Conservation (phyloP, 306 rosid species). For the Bauhinia variegata region DNA sequence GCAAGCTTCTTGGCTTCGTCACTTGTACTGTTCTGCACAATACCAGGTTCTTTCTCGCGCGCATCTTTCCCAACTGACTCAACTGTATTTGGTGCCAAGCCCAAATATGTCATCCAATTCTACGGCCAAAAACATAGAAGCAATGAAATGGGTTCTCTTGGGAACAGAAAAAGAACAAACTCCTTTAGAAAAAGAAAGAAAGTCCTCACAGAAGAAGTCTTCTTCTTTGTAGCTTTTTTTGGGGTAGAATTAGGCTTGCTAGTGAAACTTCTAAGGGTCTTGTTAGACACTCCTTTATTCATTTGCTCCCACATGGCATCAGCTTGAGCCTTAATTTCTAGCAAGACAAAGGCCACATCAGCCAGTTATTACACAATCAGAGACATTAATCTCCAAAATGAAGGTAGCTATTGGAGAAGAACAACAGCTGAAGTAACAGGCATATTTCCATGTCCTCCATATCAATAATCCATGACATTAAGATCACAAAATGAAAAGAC, state of each 20-base stretch:
- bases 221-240: constrained; percentile 60
- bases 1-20: constrained; percentile 78
- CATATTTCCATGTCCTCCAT: neutral
- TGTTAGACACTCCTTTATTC: constrained; percentile 80
- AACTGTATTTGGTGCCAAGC: constrained; percentile 63
- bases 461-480: too few relatives aligned
- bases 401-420: constrained; percentile 2
- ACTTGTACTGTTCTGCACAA: constrained; percentile 45
- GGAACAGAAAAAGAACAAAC: neutral
- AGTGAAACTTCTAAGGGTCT: constrained; percentile 50
- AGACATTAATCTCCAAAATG: constrained; percentile 13
- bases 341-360: constrained; percentile 33
- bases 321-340: constrained; percentile 75
- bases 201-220: constrained; percentile 69
- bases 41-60: constrained; percentile 42
- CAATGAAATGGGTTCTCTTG: too few relatives aligned
- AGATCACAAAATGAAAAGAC: too few relatives aligned
- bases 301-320: constrained; percentile 92
- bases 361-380: constrained; percentile 25
- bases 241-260: constrained; percentile 50
- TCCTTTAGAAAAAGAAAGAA: neutral
- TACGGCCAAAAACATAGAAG: constrained; percentile 33
- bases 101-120: constrained; percentile 86
- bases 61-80: constrained; percentile 45
- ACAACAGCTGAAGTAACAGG: constrained; percentile 15